Base-by-base conservation (phyloP, 495 filamentous ascomycete genomes). In the Penicillium daleae region DNA sequence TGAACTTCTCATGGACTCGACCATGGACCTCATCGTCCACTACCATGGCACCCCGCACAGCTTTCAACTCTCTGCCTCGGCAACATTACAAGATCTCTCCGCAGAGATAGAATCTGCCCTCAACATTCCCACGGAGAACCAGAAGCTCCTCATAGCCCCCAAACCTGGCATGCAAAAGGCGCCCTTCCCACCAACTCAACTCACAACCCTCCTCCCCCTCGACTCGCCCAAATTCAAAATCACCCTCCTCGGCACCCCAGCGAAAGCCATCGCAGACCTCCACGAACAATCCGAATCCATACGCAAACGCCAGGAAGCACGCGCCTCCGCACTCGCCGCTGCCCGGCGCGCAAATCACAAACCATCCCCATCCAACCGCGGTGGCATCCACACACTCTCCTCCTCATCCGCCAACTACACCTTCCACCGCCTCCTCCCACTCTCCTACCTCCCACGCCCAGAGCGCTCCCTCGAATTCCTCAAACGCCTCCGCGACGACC, bases 371-470 rank as follows among this genome's bases (percentile, higher is more conserved):
- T 81, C 64, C 73, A 69, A 69, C 64, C 75, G 70, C 74, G 82
- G 76, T 73, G 82, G 76, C 61, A 81, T 72, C 61, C 74, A 76
- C 66, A 82, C 78, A 1, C 63, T 80, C 66, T 76, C 75, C 35
- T 66, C 64, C 24, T 62, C 70, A 37, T 83, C 87, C 67, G 71
- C 74, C 46, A 80, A 77, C 62, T 96, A 96, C 82, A 96, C 90
- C 10, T 99, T 99, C 83, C 83, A 86, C 68, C 85, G 84, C 10
- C 74, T 97, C 27, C 85, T 87, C 17, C 91, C 92, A 2, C 87
- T 97, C 2, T 74, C 85, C 0, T 87, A 96, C 77, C 89, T 99
- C 0, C 92, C 93, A 0, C 78, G 88, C 65, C 87, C 93, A 0
- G 71, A 83, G 9, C 85, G 85, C 55, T 87, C 86, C 12, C 82